Base-by-base conservation (phyloP, 75 land plant species). In the Pinus albicaulis region DNA sequence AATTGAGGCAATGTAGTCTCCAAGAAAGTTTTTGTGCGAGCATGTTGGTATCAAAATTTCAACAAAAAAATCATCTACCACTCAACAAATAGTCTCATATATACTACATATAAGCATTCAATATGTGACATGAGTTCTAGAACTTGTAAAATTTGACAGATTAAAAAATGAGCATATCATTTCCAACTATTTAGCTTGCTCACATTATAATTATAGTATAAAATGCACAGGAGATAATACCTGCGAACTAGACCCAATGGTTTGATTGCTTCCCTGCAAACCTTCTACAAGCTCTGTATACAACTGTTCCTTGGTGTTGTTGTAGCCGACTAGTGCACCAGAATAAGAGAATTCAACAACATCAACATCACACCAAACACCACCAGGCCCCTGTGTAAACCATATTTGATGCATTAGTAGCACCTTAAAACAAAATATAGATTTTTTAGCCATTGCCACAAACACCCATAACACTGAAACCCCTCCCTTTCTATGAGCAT, bases 341-440 rank as follows among this genome's bases (percentile, higher is more conserved):
- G 78, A 93, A 68, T 93, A 94, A 4, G 98, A 91, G 68, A 93
- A 95, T 75, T 95, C 98, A 69, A 95, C 94, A 64, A 95, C 96
- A 84, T 95, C 98, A 15, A 95, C 92, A 84, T 95, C 98, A 82
- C 98, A 95, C 98, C 98, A 95, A 4, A 95, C 89, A 16, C 97
- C 97, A n/a, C 98, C 97, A 16, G 98, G 97, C 25, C 97, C 98
- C 94, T 95, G 79, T 71, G 34, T 23, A 53, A 73, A 23, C 25
- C 26, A 53, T 52, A 68, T 38, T n/a, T 68, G 36, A 17, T 7
- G 10, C 7, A 36, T 68, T 68, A 68, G 22, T 3, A 68, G 36
- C 52, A 38, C 71, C 38, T 12, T 1, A 61, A 61, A 61, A 31
- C 26, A 61, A 24, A 23, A 0, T 8, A 44, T 44, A 44, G 48